phyloP scores from a whole-genome alignment of 495 filamentous ascomycete species.

The Penicillium antarcticum region DNA sequence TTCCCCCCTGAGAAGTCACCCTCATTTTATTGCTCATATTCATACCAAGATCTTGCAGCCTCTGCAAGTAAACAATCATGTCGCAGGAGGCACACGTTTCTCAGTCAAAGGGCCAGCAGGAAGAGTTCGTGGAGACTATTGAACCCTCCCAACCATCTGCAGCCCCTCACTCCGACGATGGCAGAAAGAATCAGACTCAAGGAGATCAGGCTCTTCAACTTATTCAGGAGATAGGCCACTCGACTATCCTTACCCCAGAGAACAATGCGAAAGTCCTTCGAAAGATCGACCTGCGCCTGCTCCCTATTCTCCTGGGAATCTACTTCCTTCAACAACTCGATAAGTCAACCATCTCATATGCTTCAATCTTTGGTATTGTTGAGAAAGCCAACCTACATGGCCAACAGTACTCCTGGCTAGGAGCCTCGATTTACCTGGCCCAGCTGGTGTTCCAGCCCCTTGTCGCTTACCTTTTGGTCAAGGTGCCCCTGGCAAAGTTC shows the following conservation, averaged over 20 bases:
- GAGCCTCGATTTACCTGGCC: constrained; percentile 46
- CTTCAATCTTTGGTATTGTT: constrained; percentile 47
- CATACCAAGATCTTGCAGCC: not conserved
- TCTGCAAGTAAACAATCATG: constrained; percentile 16
- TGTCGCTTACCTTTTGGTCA: constrained; percentile 37
- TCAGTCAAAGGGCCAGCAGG: constrained; percentile 25
- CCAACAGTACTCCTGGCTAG: constrained; percentile 52
- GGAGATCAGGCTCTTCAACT: constrained; percentile 46
- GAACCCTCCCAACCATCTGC: constrained; percentile 11
- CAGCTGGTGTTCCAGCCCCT: constrained; percentile 48
- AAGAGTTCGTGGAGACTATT: constrained; percentile 39
- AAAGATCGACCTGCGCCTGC: constrained; percentile 52
- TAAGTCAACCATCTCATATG: constrained; percentile 56
- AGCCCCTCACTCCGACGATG: not conserved
- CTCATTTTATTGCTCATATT: not conserved
- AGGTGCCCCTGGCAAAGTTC: constrained; percentile 46
- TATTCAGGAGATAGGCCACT: constrained; percentile 37
- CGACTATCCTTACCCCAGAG: constrained; percentile 45
- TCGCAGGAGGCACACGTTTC: constrained; percentile 14
- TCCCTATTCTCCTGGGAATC: constrained; percentile 45
- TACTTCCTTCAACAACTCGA: constrained; percentile 55
- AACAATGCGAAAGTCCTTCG: constrained; percentile 51
- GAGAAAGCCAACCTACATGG: constrained; percentile 43
- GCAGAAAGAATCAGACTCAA: constrained; percentile 7
- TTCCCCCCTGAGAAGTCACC: not conserved